Percentiles rank a stretch among this genome's conserved stretches.
Conservation (phyloP, 1,284 basidiomycete species). For the Tylopilus sp. region DNA sequence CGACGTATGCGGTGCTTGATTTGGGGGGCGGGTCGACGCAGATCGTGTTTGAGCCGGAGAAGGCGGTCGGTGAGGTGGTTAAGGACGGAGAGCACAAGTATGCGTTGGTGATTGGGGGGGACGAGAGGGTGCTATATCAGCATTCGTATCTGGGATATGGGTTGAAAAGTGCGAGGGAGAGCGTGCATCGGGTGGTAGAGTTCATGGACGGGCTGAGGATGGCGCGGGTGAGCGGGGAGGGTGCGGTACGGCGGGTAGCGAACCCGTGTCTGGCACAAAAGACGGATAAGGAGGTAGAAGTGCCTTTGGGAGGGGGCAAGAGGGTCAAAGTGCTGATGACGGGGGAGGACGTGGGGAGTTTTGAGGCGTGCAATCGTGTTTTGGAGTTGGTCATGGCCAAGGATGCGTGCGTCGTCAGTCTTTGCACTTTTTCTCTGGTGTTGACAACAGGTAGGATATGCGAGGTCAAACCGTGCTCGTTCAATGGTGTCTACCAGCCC, state of each 20-base stretch:
- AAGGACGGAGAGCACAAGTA: constrained; percentile 94
- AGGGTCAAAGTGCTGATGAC: constrained; percentile 74
- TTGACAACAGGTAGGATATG: constrained; percentile 60
- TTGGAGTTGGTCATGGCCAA: constrained; percentile 94
- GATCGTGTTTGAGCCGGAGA: constrained; percentile 92
- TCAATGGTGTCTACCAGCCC: constrained; percentile 97
- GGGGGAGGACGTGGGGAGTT: constrained; percentile 76
- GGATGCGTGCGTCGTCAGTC: constrained; percentile 67
- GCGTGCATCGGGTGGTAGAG: constrained; percentile 86
- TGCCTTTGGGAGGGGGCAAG: constrained; percentile 58
- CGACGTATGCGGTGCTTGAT: constrained; percentile 91
- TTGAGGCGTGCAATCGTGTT: constrained; percentile 81
- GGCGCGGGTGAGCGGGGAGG: constrained; percentile 10
- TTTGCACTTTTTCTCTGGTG: neutral
- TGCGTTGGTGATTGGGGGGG: constrained; percentile 73
- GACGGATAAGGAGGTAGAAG: constrained; percentile 60
- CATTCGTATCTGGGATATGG: constrained; percentile 97
- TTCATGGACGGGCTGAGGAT: constrained; percentile 68
- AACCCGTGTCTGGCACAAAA: constrained; percentile 84
- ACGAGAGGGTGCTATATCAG: constrained; percentile 78
- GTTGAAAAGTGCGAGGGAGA: constrained; percentile 84
- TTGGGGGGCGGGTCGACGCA: constrained; percentile 97
- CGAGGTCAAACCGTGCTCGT: constrained; percentile 88
- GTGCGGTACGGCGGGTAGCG: constrained; percentile 22
- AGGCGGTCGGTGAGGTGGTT: constrained; percentile 50